These are phyloP conservation scores for Wilcoxina mikolae DNA, from an alignment of 495 filamentous ascomycete genomes.

Conservation along the genomic window DNA sequence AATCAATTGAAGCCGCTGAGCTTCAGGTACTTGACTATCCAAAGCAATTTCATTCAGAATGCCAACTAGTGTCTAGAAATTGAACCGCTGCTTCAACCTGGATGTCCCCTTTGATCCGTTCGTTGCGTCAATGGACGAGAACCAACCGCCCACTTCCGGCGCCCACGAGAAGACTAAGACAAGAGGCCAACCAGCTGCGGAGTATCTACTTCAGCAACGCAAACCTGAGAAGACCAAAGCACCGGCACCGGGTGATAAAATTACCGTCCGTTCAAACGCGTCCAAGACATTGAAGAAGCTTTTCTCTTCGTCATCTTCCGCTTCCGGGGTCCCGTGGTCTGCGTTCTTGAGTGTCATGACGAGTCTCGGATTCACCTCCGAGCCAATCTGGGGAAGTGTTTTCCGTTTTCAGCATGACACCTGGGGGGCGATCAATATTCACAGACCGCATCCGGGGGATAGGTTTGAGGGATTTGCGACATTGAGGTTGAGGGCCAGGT, in stretches of 20 bases:
- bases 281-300: conserved; percentile 13
- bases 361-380: conserved; percentile 9
- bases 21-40: background rate
- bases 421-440: conserved; percentile 4
- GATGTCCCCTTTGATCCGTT: background rate
- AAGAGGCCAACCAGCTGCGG: background rate
- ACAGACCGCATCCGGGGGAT: conserved; percentile 15
- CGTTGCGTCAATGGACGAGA: background rate
- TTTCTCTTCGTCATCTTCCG: conserved; percentile 4
- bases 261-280: background rate
- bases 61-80: background rate
- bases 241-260: background rate
- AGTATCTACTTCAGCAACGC: background rate
- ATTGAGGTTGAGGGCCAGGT: conserved; percentile 3
- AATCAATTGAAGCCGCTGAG: background rate
- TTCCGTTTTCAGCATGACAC: conserved; percentile 1
- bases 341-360: conserved; percentile 11
- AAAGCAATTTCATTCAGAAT: background rate
- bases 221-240: background rate
- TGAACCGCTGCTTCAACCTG: background rate
- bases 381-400: conserved; percentile 9
- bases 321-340: conserved; percentile 9
- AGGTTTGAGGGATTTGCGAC: conserved; percentile 9
- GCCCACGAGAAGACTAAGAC: background rate
- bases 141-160: background rate